Base-by-base conservation (phyloP, 306 rosid genomes). In the Prunus mume region DNA sequence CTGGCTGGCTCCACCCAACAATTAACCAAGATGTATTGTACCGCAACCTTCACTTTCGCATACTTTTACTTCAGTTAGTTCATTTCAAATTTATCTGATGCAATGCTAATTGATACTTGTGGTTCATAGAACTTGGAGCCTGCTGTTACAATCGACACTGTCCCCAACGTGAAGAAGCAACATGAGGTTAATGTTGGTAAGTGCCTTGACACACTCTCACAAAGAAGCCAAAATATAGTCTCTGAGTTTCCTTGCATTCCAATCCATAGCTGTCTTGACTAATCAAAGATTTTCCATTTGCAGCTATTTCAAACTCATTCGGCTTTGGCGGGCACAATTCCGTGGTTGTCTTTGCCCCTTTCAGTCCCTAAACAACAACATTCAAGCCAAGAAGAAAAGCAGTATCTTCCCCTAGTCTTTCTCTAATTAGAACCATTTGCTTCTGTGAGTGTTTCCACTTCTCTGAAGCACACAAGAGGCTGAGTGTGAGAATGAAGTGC, bases 321-420 rank as follows among this genome's bases (percentile, higher is more conserved):
- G 96, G 96, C 28, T 91, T 89, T 65, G 93, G 93, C 12, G 96
- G 96, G 73, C 96, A 91, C 83, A 89, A 91, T 69, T 89, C 89
- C 3, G 91, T 86, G 50, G 90, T 89, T 72, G 90, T 89, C 57
- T 91, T 89, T 50, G 86, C 93, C 55, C 90, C 93, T 47, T 89
- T 82, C 79, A 82, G 30, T 27, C 86, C 90, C 71, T 88, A 75
- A 80, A 73, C 65, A 45, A 69, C 76, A 45, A 69, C 76, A 55
- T 66, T 57, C 79, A 68, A 68, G 66, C 75, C 56, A 56, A 34
- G 32, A 18, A 46, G 13, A 43, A 27, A 75, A 54, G 47, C 63
- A 9, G 60, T 45, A 54, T 12, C 45, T 71, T 51, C 34, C 76
- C 27, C 18, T 66, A 38, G 19, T 34, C 45, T 58, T 71, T 67